phyloP scores from a whole-genome alignment of 805 yeast genomes.

The Candida tammaniensis region DNA sequence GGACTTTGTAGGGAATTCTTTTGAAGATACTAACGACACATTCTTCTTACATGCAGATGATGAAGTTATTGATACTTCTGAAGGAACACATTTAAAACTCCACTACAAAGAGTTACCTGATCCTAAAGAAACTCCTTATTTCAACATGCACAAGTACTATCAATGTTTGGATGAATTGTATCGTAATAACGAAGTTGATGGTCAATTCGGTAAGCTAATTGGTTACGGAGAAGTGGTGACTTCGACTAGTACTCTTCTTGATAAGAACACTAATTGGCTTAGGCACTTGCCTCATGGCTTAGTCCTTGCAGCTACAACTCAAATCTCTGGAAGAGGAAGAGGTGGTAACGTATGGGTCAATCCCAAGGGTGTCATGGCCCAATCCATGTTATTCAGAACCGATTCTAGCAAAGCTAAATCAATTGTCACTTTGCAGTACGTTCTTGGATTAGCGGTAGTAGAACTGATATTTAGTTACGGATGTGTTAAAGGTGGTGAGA shows the following conservation, averaged over 20 bases:
- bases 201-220: slow-evolving; percentile 57
- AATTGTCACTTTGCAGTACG: slow-evolving; percentile 82
- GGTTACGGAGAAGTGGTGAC: slow-evolving; percentile 87
- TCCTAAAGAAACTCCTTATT: slow-evolving; percentile 62
- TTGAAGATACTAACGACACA: slow-evolving; percentile 57
- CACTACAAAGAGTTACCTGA: slow-evolving; percentile 46
- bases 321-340: slow-evolving; percentile 89
- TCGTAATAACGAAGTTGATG: slow-evolving; percentile 14
- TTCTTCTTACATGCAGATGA: slow-evolving; percentile 47
- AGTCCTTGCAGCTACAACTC: slow-evolving; percentile 71
- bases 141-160: slow-evolving; percentile 61
- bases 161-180: slow-evolving; percentile 31
- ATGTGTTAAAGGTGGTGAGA: slow-evolving; percentile 28
- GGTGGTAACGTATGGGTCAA: slow-evolving; percentile 95
- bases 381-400: slow-evolving; percentile 65
- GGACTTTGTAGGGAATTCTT: slow-evolving; percentile 26
- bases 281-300: slow-evolving; percentile 67
- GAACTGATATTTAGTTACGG: slow-evolving; percentile 70
- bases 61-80: slow-evolving; percentile 11
- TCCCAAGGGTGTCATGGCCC: slow-evolving; percentile 88
- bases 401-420: slow-evolving; percentile 44
- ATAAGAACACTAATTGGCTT: slow-evolving; percentile 62
- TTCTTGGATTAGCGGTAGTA: slow-evolving; percentile 78
- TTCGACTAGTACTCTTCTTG: slow-evolving; percentile 79
- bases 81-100: slow-evolving; percentile 52